Percentiles rank a stretch among this genome's conserved stretches.
Conservation (phyloP, 2,329 filamentous ascomycete genomes). For the Penicillium sp. region DNA sequence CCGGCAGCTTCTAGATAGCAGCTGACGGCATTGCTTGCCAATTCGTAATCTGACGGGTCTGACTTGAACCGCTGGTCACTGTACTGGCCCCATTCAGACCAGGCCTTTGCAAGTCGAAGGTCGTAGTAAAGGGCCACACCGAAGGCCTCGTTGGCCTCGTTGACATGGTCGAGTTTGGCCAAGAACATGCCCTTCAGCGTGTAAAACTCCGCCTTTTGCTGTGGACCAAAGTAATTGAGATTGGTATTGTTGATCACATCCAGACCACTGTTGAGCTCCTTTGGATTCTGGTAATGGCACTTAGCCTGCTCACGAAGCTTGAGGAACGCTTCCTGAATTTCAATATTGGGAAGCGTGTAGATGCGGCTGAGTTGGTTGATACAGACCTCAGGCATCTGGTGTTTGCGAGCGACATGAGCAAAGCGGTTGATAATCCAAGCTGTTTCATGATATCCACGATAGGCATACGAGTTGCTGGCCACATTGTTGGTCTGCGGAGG, state of each 20-base stretch:
- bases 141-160: constrained; percentile 88
- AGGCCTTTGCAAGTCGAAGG: constrained; percentile 89
- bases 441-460: constrained; percentile 95
- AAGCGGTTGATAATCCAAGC: constrained; percentile 99
- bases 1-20: constrained; percentile 95
- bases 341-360: constrained; percentile 97
- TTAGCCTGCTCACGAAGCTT: constrained; percentile 98
- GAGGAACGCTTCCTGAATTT: constrained; percentile 98
- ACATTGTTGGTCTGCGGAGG: constrained; percentile 74
- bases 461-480: constrained; percentile 88
- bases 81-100: constrained; percentile 99
- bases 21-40: constrained; percentile 85
- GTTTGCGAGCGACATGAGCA: constrained; percentile 93
- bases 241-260: constrained; percentile 99
- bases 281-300: constrained; percentile 94
- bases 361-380: constrained; percentile 96
- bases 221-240: constrained; percentile 91
- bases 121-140: constrained; percentile 95
- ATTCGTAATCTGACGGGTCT: constrained; percentile 71
- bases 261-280: constrained; percentile 83
- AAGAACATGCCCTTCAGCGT: constrained; percentile 99
- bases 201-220: constrained; percentile 98
- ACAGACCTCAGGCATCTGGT: constrained; percentile 93
- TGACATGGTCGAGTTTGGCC: constrained; percentile 83
- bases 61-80: constrained; percentile 96